A percentile compares a stretch with the other conserved stretches of the same genome.
Conservation (phyloP, 495 filamentous ascomycete species). For the Penicillium maclennaniae region DNA sequence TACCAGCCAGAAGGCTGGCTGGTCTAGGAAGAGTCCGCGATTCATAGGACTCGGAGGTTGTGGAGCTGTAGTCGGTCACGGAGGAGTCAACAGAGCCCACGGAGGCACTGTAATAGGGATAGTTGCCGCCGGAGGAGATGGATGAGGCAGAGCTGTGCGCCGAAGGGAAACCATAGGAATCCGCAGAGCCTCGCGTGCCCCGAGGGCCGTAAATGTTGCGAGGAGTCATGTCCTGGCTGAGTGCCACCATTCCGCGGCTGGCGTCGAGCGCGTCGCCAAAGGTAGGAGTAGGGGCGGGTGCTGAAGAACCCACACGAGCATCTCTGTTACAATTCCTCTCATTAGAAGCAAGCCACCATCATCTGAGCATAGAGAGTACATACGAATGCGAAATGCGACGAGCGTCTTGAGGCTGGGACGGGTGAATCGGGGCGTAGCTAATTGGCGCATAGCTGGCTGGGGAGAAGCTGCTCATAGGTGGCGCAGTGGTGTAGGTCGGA, state of each 20-base stretch:
- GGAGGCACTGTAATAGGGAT: constrained; percentile 73
- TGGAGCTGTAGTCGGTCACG: constrained; percentile 91
- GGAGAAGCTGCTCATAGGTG: constrained; percentile 63
- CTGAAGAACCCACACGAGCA: constrained; percentile 52
- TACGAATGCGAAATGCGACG: constrained; percentile 89
- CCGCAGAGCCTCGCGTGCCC: constrained; percentile 65
- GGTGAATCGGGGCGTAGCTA: constrained; percentile 51
- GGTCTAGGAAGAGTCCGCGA: constrained; percentile 83
- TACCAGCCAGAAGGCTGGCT: constrained; percentile 60
- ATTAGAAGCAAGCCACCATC: constrained; percentile 3
- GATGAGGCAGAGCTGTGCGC: constrained; percentile 92
- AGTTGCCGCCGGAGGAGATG: constrained; percentile 74
- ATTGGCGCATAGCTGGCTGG: constrained; percentile 53
- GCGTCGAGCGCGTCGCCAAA: constrained; percentile 78
- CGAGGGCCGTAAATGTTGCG: constrained; percentile 80
- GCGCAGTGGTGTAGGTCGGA: constrained; percentile 62
- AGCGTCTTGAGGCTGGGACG: constrained; percentile 54
- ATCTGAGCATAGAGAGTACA: constrained; percentile 44
- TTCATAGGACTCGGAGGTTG: constrained; percentile 78
- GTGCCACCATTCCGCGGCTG: constrained; percentile 84
- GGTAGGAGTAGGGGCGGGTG: constrained; percentile 33
- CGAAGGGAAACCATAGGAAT: constrained; percentile 90
- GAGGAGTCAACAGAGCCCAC: constrained; percentile 82
- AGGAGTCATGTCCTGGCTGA: constrained; percentile 82
- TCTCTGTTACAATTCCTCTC: constrained; percentile 39